Percentiles rank a stretch among this genome's conserved stretches.
Evolutionary conservation across 2,329 filamentous ascomycete species (phyloP).

Genomic region (Fonsecaea erecta): DNA sequence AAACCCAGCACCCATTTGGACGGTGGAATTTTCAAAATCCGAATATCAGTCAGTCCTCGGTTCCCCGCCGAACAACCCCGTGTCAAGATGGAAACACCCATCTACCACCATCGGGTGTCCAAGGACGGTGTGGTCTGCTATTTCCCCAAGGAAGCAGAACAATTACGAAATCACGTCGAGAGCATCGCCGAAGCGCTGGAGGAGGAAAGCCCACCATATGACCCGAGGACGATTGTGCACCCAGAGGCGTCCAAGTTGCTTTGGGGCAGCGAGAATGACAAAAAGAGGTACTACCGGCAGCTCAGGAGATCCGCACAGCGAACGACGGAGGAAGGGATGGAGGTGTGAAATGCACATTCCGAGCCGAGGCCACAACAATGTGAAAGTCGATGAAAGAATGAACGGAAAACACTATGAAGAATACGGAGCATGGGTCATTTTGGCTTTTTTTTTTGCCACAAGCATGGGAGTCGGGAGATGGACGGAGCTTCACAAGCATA

Average conservation of each 20-base stretch:
- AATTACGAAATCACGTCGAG: conserved; percentile 81
- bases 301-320: conserved; percentile 50
- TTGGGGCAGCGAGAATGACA: conserved; percentile 79
- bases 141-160: conserved; percentile 68
- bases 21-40: conserved; percentile 84
- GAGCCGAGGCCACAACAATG: not conserved
- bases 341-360: not conserved
- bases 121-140: conserved; percentile 83
- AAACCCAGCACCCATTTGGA: conserved; percentile 91
- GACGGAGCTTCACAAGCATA: not conserved
- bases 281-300: conserved; percentile 81
- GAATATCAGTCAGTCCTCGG: conserved; percentile 75
- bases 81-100: conserved; percentile 74
- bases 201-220: conserved; percentile 84
- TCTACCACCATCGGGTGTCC: conserved; percentile 89
- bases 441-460: not conserved
- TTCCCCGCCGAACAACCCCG: conserved; percentile 91
- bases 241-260: conserved; percentile 83
- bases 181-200: conserved; percentile 82
- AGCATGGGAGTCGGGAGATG: conserved; percentile 13
- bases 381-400: not conserved
- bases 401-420: not conserved
- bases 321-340: conserved; percentile 25
- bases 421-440: not conserved
- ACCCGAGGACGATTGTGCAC: conserved; percentile 85